phyloP scores from a whole-genome alignment of 2,329 filamentous ascomycete genomes.

The Apiospora sp. region DNA sequence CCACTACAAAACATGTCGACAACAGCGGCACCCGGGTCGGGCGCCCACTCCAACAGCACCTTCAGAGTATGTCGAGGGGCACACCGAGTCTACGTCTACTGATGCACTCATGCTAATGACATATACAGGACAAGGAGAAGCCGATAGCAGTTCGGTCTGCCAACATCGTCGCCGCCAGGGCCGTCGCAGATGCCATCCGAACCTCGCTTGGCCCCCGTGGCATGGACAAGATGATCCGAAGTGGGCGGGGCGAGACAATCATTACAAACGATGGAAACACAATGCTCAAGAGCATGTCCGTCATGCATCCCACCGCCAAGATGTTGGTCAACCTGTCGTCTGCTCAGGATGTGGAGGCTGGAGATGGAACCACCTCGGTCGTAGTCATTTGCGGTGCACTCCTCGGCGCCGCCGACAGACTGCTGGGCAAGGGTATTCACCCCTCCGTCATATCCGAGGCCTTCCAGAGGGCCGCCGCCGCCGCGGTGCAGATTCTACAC shows the following conservation, averaged over 20 bases:
- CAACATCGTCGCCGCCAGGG: slow-evolving; percentile 97
- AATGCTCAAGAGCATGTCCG: slow-evolving; percentile 98
- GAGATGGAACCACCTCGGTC: slow-evolving; percentile 97
- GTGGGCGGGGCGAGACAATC: slow-evolving; percentile 93
- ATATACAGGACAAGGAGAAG: slow-evolving; percentile 86
- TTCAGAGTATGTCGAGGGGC: slow-evolving; percentile 58
- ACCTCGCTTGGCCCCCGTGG: slow-evolving; percentile 95
- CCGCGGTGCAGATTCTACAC: slow-evolving; percentile 88
- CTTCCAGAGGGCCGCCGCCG: slow-evolving; percentile 92
- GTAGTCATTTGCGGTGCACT: slow-evolving; percentile 97
- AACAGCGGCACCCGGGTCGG: slow-evolving; percentile 49
- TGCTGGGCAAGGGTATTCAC: slow-evolving; percentile 93
- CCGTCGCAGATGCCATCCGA: slow-evolving; percentile 96
- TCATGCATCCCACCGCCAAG: slow-evolving; percentile 99
- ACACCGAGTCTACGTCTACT: slow-evolving; percentile 28
- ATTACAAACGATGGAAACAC: slow-evolving; percentile 99
- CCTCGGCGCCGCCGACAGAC: slow-evolving; percentile 88
- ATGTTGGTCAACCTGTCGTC: slow-evolving; percentile 98
- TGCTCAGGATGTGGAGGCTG: slow-evolving; percentile 97
- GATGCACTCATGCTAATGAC: slow-evolving; percentile 22
- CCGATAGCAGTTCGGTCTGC: slow-evolving; percentile 93
- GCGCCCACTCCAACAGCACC: slow-evolving; percentile 52
- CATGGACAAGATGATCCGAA: slow-evolving; percentile 99
- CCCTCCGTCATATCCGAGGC: slow-evolving; percentile 97
- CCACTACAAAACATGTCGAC: slow-evolving; percentile 49